Conservation (phyloP, 2,329 filamentous ascomycete genomes). For the Pezicula rhizophila region DNA sequence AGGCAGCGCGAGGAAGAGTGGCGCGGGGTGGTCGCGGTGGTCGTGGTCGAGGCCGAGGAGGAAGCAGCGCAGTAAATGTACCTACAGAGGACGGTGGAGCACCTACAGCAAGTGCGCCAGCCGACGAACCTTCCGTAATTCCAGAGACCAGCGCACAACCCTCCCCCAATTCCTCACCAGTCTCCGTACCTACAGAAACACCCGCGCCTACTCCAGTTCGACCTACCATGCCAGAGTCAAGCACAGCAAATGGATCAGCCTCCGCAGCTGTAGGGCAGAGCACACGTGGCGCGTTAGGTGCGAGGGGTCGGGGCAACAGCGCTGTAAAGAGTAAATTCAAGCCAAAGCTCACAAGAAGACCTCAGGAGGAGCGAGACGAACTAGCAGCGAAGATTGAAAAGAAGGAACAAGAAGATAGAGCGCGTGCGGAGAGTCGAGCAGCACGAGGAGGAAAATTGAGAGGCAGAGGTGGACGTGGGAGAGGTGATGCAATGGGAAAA, state of each 20-base stretch:
- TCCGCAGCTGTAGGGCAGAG: slow-evolving; percentile 10
- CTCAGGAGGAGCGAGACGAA: slow-evolving; percentile 18
- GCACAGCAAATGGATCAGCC: neutral
- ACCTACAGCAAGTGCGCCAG: slow-evolving; percentile 3
- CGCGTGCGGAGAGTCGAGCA: slow-evolving; percentile 11
- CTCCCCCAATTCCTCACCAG: slow-evolving; percentile 24
- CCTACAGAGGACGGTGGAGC: slow-evolving; percentile 1
- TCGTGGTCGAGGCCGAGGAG: slow-evolving; percentile 16
- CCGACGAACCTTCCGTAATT: neutral
- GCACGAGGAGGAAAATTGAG: slow-evolving; percentile 13
- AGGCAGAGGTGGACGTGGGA: slow-evolving; percentile 18
- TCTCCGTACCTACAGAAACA: slow-evolving; percentile 21
- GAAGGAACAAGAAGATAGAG: slow-evolving; percentile 8
- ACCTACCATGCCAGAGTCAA: slow-evolving; percentile 1
- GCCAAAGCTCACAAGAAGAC: slow-evolving; percentile 24
- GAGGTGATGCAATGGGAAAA: slow-evolving; percentile 28
- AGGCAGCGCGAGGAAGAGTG: slow-evolving; percentile 12
- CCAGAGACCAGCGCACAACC: slow-evolving; percentile 1
- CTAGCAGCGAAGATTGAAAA: slow-evolving; percentile 14
- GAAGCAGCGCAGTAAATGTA: slow-evolving; percentile 13
- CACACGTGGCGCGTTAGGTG: slow-evolving; percentile 7
- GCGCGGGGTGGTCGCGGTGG: slow-evolving; percentile 9
- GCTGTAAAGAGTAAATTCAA: slow-evolving; percentile 24
- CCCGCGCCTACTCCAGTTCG: slow-evolving; percentile 24
- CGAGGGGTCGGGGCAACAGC: neutral